phyloP scores from a whole-genome alignment of 495 filamentous ascomycete species.

The Daldinia concentrica region DNA sequence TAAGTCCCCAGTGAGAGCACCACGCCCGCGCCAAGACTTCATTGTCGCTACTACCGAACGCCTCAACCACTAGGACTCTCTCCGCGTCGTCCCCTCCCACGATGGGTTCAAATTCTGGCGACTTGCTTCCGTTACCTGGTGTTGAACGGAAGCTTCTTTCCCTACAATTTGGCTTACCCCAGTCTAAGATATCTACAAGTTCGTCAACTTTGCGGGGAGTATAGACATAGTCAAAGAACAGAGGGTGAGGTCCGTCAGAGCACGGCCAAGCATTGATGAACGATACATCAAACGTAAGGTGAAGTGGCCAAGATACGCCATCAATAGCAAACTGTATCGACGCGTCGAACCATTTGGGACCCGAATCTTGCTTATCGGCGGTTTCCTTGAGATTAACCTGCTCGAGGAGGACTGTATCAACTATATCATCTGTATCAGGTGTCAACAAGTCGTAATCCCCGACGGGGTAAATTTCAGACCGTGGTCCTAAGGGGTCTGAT shows the following conservation, averaged over 20 bases:
- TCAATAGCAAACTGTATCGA: conserved; percentile 73
- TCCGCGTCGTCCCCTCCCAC: conserved; percentile 57
- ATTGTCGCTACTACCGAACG: conserved; percentile 74
- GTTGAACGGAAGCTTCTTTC: conserved; percentile 37
- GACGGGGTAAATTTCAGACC: conserved; percentile 65
- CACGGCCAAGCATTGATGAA: conserved; percentile 75
- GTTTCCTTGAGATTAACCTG: conserved; percentile 62
- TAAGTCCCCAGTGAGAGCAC: conserved; percentile 75
- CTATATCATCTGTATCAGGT: conserved; percentile 60
- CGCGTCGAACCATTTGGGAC: conserved; percentile 65
- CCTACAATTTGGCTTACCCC: conserved; percentile 56
- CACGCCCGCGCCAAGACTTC: conserved; percentile 78
- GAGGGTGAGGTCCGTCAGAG: conserved; percentile 71
- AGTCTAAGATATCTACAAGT: conserved; percentile 68
- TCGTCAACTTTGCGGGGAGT: conserved; percentile 64
- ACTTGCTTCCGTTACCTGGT: conserved; percentile 31
- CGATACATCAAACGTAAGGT: conserved; percentile 69
- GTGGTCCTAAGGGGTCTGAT: conserved; percentile 71
- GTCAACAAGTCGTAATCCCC: conserved; percentile 67
- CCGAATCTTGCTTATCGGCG: conserved; percentile 37
- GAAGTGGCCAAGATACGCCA: conserved; percentile 69
- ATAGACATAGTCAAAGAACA: conserved; percentile 74
- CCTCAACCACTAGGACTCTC: conserved; percentile 73
- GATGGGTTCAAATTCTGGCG: conserved; percentile 13
- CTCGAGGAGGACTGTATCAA: conserved; percentile 73